Base-by-base conservation (phyloP, 768 basidiomycete species). In the Leucocoprinus birnbaumii region DNA sequence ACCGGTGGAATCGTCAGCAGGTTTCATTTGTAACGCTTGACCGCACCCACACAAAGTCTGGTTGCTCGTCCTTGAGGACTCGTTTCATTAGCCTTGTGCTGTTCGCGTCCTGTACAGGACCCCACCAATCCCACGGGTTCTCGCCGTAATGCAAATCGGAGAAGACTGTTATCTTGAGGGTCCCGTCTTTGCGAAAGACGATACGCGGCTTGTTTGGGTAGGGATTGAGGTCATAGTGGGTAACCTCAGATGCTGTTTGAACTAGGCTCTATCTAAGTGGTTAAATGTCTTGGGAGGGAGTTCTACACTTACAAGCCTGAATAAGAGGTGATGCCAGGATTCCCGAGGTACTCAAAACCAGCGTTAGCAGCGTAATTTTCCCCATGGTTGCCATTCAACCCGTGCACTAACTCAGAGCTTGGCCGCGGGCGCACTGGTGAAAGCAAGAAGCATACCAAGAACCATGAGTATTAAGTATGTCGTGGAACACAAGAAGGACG, bases 61-160 rank as follows among this genome's bases (percentile, higher is more conserved):
- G 87, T 25, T 71, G 69, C 67, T 90, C 87, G 46, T 79, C 68
- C 2, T 68, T 64, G 24, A 91, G 63, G 18, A 89, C 73, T 1
- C 60, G 69, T 19, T 77, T 72, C 80, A 87, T 86, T 54, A 91
- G 63, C 3, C 68, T 68, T 9, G 74, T 75, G 56, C 85, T 89
- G 41, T 86, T 85, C 22, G 70, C 65, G 57, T 91, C 89, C 60
- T 90, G 85, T 59, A 77, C 70, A 18, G 83, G 82, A 0, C 88
- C 87, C 82, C 84, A 86, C 7, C 57, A 65, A 51, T 84, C 83
- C 81, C 83, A 85, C 7, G 86, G 85, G 60, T 87, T 85, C 67
- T 90, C 88, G 24, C 89, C 88, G 57, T 78, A 89, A 63, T 90
- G 88, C 26, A 89, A 66, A 61, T 91, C 89, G 6, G 86, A 87